Base-by-base conservation (phyloP, 768 basidiomycete genomes). In the Amanita rubescens region DNA sequence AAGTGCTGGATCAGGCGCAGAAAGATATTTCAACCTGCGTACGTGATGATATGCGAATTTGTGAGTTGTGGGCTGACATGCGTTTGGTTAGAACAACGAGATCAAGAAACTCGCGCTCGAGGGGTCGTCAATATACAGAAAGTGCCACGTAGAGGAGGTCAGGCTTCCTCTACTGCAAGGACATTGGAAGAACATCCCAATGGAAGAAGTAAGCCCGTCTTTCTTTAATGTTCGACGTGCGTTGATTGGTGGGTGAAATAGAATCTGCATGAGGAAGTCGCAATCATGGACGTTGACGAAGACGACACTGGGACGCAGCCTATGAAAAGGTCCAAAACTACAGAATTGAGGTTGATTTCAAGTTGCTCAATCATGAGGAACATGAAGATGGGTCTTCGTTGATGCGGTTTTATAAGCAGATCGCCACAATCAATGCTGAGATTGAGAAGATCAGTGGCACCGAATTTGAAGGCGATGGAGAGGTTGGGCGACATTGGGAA, bases 391-490 rank as follows among this genome's bases (percentile, higher is more conserved):
- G 82, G 24, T 75, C 83, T 7, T 70, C 76, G 7, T 73, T 84
- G n/a, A 77, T 82, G 15, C 80, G 87, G 56, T 76, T 93, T 25
- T 92, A 95, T 54, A 76, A 82, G 27, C 75, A 79, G 30, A 82
- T 96, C 37, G 61, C 75, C 7, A 88, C 85, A 61, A 69, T 93
- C 25, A 80, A 74, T 49, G 69, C 75, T 10, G 94, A 97, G 58
- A 94, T 97, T 49, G 92, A 94, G 60, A 79, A 82, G 48, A 90
- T n/a, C n/a, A n/a, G n/a, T 98, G 85, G 90, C 92, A 0, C 94
- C 95, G 10, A 99, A 98, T 65, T 76, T 97, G 81, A 98, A 98
- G 67, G 95, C 95, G 0, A 88, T 94, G 59, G 94, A 97, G 58
- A 75, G 86, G 54, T 73, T 94, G 24, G 92, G 91, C 50, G 85